Evolutionary conservation across 179 eudicot genomes (phyloP), one percentile per base, ranked within the genome.

Genomic region (Actinidia polygama): DNA sequence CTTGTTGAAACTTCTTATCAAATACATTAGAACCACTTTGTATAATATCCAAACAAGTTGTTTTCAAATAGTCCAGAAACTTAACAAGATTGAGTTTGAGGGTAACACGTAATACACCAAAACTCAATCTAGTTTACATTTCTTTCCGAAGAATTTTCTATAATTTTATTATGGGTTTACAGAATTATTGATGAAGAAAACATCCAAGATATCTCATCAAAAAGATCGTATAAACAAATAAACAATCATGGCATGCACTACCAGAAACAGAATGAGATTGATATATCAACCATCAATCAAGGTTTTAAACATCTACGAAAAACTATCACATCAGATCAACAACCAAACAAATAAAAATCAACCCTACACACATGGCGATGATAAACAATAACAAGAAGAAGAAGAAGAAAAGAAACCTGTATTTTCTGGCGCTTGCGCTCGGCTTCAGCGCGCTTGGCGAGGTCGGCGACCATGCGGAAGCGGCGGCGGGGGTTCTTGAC

Each of bases 401-500:
- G 49, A 36, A 10, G 44, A 46, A 67, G 26, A 4, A 4, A 47
- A 50, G n/a, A 18, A 21, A 94, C 98, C 98, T 94, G 98, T 30
- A 91, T 84, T 26, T 87, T 83, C 71, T 47, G 82, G 24, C 93
- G 93, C 76, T 91, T 93, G 36, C 89, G 88, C 19, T 88, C 87
- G 11, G 86, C 92, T 82, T 91, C 96, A 74, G 90, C 91, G 40
- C 98, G 96, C 81, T 93, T 93, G 79, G 91, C 92, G 51, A 94
- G 98, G 86, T 94, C 92, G 11, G 96, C 96, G 16, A 93, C 96
- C 98, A 94, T 94, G 1, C 98, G 96, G 82, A 94, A 94, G 10
- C 98, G 86, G 4, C 98, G 91, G 16, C 94, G 89, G 12, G 96
- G 98, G 84, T 94, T 94, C 82, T 94, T 94, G 80, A 93, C 98